Conservation (phyloP, 2,329 filamentous ascomycete genomes). For the Trichoderma hamatum region DNA sequence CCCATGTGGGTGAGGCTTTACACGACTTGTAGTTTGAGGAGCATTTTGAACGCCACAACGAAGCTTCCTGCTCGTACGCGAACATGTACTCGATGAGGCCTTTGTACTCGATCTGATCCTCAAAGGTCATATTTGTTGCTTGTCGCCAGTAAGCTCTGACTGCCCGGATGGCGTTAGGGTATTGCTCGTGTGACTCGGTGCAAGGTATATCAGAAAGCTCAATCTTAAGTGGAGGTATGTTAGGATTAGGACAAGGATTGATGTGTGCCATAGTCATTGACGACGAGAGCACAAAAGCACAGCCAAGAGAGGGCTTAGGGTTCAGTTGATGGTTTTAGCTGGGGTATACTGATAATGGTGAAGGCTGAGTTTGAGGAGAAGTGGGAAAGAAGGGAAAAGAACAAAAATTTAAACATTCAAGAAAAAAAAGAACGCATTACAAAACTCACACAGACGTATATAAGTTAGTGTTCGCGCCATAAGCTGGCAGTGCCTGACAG, state of each 20-base stretch:
- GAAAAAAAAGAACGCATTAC: background rate
- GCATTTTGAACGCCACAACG: no score
- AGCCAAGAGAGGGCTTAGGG: background rate
- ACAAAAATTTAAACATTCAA: background rate
- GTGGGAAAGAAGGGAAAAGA: background rate
- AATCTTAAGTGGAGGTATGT: background rate
- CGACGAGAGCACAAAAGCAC: background rate
- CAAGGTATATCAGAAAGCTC: background rate
- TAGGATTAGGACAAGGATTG: background rate
- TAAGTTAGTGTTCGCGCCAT: background rate
- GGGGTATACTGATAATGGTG: background rate
- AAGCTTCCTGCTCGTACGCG: no score
- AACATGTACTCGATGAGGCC: background rate
- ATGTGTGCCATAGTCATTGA: background rate
- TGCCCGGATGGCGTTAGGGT: fast-evolving
- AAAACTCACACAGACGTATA: background rate
- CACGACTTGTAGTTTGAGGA: background rate
- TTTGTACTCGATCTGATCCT: background rate
- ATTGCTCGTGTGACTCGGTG: background rate
- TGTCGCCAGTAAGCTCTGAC: background rate
- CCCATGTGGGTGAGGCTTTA: background rate
- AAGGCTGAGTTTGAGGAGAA: background rate
- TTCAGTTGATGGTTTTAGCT: background rate
- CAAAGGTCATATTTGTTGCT: background rate
- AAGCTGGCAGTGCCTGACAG: background rate